Percentiles rank a stretch among this genome's conserved stretches.
Evolutionary conservation across 257 asterid genomes (phyloP).

Genomic region (Solanum sparsipilum): DNA sequence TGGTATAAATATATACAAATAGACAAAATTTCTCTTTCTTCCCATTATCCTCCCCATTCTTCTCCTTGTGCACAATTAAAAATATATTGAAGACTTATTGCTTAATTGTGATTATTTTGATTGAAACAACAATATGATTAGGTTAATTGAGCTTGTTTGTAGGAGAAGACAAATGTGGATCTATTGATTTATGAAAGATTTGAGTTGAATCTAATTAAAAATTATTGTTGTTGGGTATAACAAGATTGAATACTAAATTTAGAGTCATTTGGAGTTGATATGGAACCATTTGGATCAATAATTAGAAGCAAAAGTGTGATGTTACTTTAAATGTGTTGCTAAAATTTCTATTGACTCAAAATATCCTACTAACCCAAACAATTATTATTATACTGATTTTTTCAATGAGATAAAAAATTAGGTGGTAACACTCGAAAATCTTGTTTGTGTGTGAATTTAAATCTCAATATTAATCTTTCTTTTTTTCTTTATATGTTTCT

Average conservation of each 20-base stretch:
- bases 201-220: background rate
- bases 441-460: no score
- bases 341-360: background rate
- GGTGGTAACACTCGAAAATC: no score
- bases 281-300: background rate
- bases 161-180: background rate
- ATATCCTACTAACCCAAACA: no score
- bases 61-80: background rate
- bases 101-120: background rate
- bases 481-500: no score
- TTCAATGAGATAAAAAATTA: no score
- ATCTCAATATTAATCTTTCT: no score
- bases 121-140: background rate
- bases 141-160: background rate
- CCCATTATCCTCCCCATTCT: background rate
- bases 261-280: background rate
- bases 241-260: background rate
- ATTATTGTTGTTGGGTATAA: background rate
- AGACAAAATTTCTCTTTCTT: background rate
- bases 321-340: background rate
- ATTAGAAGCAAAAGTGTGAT: background rate
- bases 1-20: no score
- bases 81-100: background rate
- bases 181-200: background rate
- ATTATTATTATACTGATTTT: no score